These are phyloP conservation scores for Rhexocercosporidium sp. DNA, from an alignment of 2,329 filamentous ascomycete genomes.

Conservation along the genomic window DNA sequence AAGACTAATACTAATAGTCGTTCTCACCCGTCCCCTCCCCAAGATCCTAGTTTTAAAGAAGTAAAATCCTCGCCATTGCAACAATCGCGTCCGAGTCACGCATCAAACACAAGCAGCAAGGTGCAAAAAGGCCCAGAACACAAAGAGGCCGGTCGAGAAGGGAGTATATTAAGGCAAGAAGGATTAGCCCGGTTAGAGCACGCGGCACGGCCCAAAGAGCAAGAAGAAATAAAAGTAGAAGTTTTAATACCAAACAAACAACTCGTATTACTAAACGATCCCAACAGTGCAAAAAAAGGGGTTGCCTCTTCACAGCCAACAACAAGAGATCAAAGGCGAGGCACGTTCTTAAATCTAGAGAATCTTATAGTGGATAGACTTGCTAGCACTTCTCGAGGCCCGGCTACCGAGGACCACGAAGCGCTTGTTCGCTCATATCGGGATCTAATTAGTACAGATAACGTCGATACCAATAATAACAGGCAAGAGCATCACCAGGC, in stretches of 20 bases:
- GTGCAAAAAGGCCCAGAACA: neutral
- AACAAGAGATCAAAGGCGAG: neutral
- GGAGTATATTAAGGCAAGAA: neutral
- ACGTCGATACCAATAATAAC: neutral
- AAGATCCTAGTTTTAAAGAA: neutral
- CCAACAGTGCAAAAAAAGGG: neutral
- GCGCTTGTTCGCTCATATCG: neutral
- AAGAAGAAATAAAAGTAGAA: neutral
- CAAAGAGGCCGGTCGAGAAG: neutral
- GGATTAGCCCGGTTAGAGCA: neutral
- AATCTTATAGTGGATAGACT: neutral
- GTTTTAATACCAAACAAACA: neutral
- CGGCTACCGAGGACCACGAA: neutral
- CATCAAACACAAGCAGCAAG: neutral
- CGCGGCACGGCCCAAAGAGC: neutral
- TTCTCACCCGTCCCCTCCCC: neutral
- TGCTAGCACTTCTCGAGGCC: neutral
- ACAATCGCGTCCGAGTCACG: neutral
- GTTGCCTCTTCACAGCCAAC: neutral
- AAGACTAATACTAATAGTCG: neutral
- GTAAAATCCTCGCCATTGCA: neutral
- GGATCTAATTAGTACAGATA: neutral
- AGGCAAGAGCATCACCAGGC: neutral
- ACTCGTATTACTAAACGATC: neutral
- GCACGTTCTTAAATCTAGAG: neutral